phyloP scores from a whole-genome alignment of 2,329 filamentous ascomycete genomes.

The Tetracladium maxilliforme region DNA sequence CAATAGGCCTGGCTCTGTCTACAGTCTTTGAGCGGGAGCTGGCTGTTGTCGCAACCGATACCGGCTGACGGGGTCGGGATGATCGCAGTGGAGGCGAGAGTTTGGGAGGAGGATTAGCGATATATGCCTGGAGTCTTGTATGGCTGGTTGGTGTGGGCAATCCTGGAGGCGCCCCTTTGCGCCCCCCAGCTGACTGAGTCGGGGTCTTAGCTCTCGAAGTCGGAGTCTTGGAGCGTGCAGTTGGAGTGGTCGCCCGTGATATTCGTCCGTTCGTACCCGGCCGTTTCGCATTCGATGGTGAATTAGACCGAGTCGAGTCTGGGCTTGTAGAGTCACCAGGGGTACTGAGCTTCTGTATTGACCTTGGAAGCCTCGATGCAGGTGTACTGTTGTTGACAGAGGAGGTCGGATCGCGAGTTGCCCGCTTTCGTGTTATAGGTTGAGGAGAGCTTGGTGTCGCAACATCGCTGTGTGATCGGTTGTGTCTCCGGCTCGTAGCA shows the following conservation, averaged over 20 bases:
- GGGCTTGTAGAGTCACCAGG: too few relatives aligned
- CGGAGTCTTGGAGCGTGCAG: background rate
- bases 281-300: too few relatives aligned
- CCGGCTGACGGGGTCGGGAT: constrained; percentile 65
- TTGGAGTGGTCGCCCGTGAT: too few relatives aligned
- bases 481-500: constrained; percentile 24
- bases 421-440: constrained; percentile 13
- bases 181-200: background rate
- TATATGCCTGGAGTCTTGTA: constrained; percentile 60
- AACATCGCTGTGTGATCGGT: constrained; percentile 46
- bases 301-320: too few relatives aligned
- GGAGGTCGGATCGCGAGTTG: constrained; percentile 23
- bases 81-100: constrained; percentile 68
- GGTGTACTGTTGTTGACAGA: too few relatives aligned
- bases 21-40: constrained; percentile 52
- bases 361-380: too few relatives aligned
- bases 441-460: too few relatives aligned
- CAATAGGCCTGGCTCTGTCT: constrained; percentile 27
- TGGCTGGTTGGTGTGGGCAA: constrained; percentile 22
- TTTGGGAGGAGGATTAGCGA: constrained; percentile 54
- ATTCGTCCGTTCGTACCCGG: too few relatives aligned
- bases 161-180: background rate
- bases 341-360: too few relatives aligned
- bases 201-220: background rate
- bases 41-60: constrained; percentile 60